Evolutionary conservation across 2,329 filamentous ascomycete genomes (phyloP).

Genomic region (Cercospora zeina): DNA sequence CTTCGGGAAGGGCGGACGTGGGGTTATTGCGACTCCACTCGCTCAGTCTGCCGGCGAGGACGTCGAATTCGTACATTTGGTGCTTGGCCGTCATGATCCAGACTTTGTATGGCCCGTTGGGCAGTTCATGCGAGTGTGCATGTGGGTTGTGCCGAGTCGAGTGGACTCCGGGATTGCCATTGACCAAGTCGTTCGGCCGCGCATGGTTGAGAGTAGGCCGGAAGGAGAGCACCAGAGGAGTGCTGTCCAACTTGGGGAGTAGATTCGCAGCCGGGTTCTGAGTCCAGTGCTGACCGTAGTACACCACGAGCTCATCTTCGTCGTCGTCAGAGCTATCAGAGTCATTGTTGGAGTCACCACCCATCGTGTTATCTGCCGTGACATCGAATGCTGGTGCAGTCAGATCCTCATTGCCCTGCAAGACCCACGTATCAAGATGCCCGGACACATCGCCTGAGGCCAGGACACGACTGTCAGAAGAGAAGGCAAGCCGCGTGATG

Average conservation of each 20-base stretch:
- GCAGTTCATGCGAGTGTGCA: constrained; percentile 57
- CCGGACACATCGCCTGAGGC: constrained; percentile 80
- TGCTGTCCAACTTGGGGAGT: constrained; percentile 49
- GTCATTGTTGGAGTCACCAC: constrained; percentile 37
- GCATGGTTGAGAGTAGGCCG: constrained; percentile 39
- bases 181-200: constrained; percentile 35
- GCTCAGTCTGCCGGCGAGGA: constrained; percentile 72
- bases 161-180: constrained; percentile 53
- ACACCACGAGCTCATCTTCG: constrained; percentile 56
- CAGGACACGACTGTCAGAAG: constrained; percentile 74
- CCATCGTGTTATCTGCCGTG: constrained; percentile 33
- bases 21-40: constrained; percentile 86
- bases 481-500: constrained; percentile 74
- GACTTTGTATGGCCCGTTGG: constrained; percentile 56
- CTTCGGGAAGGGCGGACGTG: constrained; percentile 68
- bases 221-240: constrained; percentile 51
- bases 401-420: constrained; percentile 59
- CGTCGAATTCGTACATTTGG: constrained; percentile 75
- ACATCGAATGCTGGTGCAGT: constrained; percentile 47
- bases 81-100: constrained; percentile 64
- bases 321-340: constrained; percentile 41
- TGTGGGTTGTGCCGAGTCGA: constrained; percentile 54
- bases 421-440: constrained; percentile 81
- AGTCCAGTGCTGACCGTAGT: constrained; percentile 68
- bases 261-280: constrained; percentile 63